A percentile compares a stretch with the other conserved stretches of the same genome.
These are phyloP conservation scores for Tolypocladium paradoxum DNA, from an alignment of 2,329 filamentous ascomycete species.

Conservation along the genomic window DNA sequence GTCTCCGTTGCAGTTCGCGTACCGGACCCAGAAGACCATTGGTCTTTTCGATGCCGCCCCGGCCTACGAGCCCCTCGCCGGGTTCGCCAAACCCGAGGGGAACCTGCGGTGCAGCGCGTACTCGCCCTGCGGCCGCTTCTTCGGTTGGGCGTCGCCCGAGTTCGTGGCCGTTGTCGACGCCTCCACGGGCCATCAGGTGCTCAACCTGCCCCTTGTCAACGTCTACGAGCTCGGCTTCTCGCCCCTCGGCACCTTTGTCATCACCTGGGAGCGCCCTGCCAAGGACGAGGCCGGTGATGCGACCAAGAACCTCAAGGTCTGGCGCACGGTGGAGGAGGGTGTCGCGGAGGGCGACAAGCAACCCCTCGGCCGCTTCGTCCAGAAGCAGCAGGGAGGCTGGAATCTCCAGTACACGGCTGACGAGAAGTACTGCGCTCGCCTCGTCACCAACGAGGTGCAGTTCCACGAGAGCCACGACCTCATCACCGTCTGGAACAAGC, in stretches of 20 bases:
- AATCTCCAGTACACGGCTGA: slow-evolving; percentile 94
- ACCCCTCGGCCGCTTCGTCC: slow-evolving; percentile 81
- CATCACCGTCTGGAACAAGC: slow-evolving; percentile 84
- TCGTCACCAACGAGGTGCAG: slow-evolving; percentile 94
- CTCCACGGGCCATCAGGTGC: slow-evolving; percentile 61
- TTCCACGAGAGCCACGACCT: slow-evolving; percentile 89
- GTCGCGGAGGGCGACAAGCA: slow-evolving; percentile 53
- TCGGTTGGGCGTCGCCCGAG: slow-evolving; percentile 86
- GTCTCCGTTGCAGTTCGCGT: slow-evolving; percentile 87
- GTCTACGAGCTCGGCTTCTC: slow-evolving; percentile 95
- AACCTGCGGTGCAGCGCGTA: slow-evolving; percentile 92
- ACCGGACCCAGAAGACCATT: slow-evolving; percentile 93
- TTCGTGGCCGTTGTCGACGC: slow-evolving; percentile 79
- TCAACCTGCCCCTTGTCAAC: slow-evolving; percentile 66
- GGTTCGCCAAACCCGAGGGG: slow-evolving; percentile 80
- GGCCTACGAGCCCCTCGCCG: slow-evolving; percentile 72
- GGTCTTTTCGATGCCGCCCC: slow-evolving; percentile 87
- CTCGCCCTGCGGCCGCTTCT: slow-evolving; percentile 91
- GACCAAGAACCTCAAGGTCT: slow-evolving; percentile 93
- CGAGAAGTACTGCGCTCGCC: slow-evolving; percentile 84
- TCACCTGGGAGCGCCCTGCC: slow-evolving; percentile 87
- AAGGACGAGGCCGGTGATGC: slow-evolving; percentile 94
- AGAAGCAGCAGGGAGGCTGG: slow-evolving; percentile 92
- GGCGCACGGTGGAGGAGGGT: slow-evolving; percentile 68
- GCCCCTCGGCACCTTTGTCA: slow-evolving; percentile 80